A percentile compares a stretch with the other conserved stretches of the same genome.
phyloP scores from a whole-genome alignment of 2,329 filamentous ascomycete species.

The Aspergillus sp. region DNA sequence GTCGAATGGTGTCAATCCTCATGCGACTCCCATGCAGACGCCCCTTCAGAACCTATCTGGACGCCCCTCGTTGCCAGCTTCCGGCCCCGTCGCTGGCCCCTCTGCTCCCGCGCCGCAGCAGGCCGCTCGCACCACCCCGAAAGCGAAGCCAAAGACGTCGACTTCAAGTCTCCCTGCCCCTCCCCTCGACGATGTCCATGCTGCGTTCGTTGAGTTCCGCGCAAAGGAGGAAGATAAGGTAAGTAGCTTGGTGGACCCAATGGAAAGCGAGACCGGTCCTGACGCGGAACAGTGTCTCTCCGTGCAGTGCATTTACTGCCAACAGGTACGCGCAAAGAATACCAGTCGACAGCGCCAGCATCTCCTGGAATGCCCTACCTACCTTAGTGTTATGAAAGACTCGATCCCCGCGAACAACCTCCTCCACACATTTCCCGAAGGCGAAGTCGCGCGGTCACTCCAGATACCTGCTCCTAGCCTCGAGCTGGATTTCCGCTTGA shows the following conservation, averaged over 20 bases:
- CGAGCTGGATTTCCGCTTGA: conserved; percentile 55
- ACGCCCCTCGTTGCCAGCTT: conserved; percentile 41
- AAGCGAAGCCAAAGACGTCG: conserved; percentile 37
- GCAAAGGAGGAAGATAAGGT: conserved; percentile 50
- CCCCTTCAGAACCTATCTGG: conserved; percentile 41
- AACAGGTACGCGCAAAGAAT: conserved; percentile 51
- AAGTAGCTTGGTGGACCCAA: conserved; percentile 7
- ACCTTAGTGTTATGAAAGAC: conserved; percentile 54
- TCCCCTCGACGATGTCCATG: conserved; percentile 50
- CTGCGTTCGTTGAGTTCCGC: conserved; percentile 50
- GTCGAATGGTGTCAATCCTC: conserved; percentile 44
- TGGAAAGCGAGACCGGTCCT: neutral
- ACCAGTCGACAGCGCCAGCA: conserved; percentile 52
- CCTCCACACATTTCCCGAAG: conserved; percentile 51
- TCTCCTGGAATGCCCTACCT: conserved; percentile 50
- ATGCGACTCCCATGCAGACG: conserved; percentile 44
- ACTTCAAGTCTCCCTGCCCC: conserved; percentile 46
- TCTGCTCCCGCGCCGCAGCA: conserved; percentile 32
- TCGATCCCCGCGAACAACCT: conserved; percentile 53
- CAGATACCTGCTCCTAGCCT: conserved; percentile 49
- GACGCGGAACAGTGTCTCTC: conserved; percentile 41
- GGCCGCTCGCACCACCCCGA: conserved; percentile 38
- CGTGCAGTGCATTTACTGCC: conserved; percentile 52
- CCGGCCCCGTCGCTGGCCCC: conserved; percentile 32
- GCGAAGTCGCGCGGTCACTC: conserved; percentile 48